These are phyloP conservation scores for Amaranthus tricolor DNA, from an alignment of 179 eudicot species.

Conservation along the genomic window DNA sequence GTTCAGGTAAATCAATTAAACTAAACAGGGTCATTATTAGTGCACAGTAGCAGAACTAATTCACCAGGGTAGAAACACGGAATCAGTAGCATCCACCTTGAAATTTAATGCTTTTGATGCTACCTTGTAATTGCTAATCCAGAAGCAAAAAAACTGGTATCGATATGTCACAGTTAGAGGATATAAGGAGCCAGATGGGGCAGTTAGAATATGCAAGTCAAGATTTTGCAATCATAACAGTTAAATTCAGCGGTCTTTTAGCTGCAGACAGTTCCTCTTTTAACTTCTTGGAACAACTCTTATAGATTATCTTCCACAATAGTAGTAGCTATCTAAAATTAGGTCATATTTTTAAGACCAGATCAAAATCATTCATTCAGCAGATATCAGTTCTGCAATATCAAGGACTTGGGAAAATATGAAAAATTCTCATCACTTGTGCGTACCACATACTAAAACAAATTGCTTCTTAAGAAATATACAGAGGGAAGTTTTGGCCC, in stretches of 20 bases:
- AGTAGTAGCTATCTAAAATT: too few relatives aligned
- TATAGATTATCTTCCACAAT: too few relatives aligned
- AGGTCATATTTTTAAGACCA: too few relatives aligned
- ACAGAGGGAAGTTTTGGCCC: slow-evolving; percentile 1
- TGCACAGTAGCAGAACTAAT: not conserved
- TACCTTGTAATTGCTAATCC: slow-evolving; percentile 5
- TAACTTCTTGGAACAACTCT: too few relatives aligned
- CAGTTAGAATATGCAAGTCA: slow-evolving; percentile 14
- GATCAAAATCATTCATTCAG: too few relatives aligned
- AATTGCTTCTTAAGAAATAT: not conserved
- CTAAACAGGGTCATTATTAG: not conserved
- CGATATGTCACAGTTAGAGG: not conserved
- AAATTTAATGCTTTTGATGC: slow-evolving; percentile 23
- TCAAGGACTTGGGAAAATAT: not conserved
- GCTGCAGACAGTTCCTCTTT: too few relatives aligned
- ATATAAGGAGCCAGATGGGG: slow-evolving; percentile 15
- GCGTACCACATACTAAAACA: not conserved
- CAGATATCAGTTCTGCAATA: not conserved
- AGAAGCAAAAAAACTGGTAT: slow-evolving; percentile 15
- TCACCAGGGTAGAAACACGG: not conserved
- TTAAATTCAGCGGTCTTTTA: too few relatives aligned
- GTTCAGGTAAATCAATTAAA: not conserved
- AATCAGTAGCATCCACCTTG: not conserved
- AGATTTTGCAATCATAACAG: too few relatives aligned
- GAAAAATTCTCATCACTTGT: not conserved